Evolutionary conservation across 176 grass and related monocot genomes (phyloP).

Genomic region (bread wheat (Triticum aestivum)): DNA sequence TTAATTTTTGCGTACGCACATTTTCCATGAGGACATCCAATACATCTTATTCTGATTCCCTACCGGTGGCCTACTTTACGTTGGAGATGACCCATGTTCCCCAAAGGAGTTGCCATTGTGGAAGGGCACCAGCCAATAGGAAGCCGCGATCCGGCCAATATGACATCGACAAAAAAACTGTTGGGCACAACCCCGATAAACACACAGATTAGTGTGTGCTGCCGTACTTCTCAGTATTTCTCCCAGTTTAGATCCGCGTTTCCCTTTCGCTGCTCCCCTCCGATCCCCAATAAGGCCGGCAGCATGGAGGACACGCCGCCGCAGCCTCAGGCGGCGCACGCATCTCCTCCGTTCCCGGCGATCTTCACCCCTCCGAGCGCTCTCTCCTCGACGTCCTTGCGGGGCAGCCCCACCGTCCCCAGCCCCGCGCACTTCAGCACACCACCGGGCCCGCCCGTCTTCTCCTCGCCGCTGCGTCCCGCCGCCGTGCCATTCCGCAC

Average conservation of each 20-base stretch:
- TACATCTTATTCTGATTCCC: too few relatives aligned
- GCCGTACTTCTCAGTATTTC: not conserved
- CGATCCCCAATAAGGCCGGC: slow-evolving; percentile 18
- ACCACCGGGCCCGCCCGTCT: slow-evolving; percentile 79
- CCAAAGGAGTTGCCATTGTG: not conserved
- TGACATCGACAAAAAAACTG: slow-evolving; percentile 18
- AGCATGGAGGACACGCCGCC: slow-evolving; percentile 58
- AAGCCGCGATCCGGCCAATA: slow-evolving; percentile 32
- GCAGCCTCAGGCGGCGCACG: slow-evolving; percentile 39
- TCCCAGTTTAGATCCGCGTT: slow-evolving; percentile 30
- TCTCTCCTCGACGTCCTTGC: slow-evolving; percentile 25
- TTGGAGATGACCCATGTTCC: not conserved
- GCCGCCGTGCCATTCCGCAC: slow-evolving; percentile 71
- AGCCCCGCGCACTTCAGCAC: slow-evolving; percentile 67
- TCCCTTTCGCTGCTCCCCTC: slow-evolving; percentile 1
- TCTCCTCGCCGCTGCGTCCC: slow-evolving; percentile 81
- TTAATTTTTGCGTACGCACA: too few relatives aligned
- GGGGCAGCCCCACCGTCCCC: slow-evolving; percentile 27
- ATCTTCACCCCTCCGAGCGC: slow-evolving; percentile 33
- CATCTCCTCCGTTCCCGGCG: slow-evolving; percentile 50
- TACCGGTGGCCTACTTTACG: too few relatives aligned
- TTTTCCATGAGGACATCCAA: too few relatives aligned
- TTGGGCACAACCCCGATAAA: slow-evolving; percentile 13
- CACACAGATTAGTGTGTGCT: not conserved
- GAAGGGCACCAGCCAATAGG: slow-evolving; percentile 14